Evolutionary conservation across 2,329 filamentous ascomycete species (phyloP).

Genomic region (Magnaporthales sp.): DNA sequence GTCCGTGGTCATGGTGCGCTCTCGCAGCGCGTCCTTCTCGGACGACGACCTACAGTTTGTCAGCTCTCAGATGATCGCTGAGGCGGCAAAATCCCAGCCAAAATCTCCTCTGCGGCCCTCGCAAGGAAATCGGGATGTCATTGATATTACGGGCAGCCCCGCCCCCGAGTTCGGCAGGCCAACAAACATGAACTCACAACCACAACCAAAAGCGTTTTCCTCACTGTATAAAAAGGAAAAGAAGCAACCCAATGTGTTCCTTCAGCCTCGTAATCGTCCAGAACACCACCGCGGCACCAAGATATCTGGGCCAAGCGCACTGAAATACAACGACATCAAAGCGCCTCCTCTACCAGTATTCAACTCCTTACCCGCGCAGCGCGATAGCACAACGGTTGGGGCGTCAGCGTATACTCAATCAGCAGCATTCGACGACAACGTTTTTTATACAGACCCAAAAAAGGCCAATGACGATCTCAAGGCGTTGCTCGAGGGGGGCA

Average conservation of each 20-base stretch:
- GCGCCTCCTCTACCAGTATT: constrained; percentile 38
- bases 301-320: constrained; percentile 36
- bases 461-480: constrained; percentile 73
- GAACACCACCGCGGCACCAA: constrained; percentile 47
- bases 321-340: constrained; percentile 37
- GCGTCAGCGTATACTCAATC: constrained; percentile 25
- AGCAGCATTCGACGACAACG: constrained; percentile 27
- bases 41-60: constrained; percentile 27
- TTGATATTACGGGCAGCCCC: constrained; percentile 22
- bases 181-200: constrained; percentile 22
- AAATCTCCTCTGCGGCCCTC: constrained; percentile 33
- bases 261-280: constrained; percentile 47
- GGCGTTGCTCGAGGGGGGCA: constrained; percentile 69
- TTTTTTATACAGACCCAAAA: constrained; percentile 59
- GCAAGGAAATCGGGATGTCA: constrained; percentile 20
- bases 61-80: constrained; percentile 18
- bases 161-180: constrained; percentile 21
- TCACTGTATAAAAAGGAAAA: constrained; percentile 47
- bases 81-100: constrained; percentile 21
- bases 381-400: constrained; percentile 6
- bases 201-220: constrained; percentile 34
- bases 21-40: constrained; percentile 22
- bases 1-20: constrained; percentile 14
- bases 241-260: constrained; percentile 20
- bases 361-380: constrained; percentile 28